phyloP scores from a whole-genome alignment of 495 filamentous ascomycete genomes.

The Aspergillus avenaceus region DNA sequence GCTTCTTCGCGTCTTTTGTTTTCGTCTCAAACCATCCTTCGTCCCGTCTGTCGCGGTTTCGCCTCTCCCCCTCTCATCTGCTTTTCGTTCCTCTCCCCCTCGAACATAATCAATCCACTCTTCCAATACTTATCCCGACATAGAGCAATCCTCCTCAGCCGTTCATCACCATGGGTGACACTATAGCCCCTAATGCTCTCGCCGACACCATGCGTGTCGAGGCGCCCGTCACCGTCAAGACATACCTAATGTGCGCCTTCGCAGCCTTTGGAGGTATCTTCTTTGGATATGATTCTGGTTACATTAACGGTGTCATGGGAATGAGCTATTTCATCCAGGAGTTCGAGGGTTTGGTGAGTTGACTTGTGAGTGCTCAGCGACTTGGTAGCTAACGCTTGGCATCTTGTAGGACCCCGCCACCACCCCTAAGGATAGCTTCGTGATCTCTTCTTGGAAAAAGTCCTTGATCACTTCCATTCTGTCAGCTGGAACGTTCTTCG shows the following conservation, averaged over 20 bases:
- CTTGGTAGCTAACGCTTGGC: background rate
- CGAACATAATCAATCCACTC: too few species aligned
- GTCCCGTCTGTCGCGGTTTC: background rate
- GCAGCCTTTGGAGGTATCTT: conserved; percentile 58
- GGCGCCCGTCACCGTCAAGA: conserved; percentile 60
- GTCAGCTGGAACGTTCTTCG: conserved; percentile 73
- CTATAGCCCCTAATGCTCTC: background rate
- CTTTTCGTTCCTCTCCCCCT: background rate
- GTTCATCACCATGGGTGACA: conserved; percentile 16
- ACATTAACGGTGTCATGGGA: conserved; percentile 50
- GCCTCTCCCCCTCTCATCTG: background rate
- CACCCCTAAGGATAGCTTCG: conserved; percentile 28
- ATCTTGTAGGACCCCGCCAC: conserved; percentile 18
- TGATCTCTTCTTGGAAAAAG: conserved; percentile 44
- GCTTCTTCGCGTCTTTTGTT: background rate
- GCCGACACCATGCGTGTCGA: conserved; percentile 39
- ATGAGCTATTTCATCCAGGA: conserved; percentile 49
- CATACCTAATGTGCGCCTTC: conserved; percentile 59
- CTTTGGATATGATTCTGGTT: conserved; percentile 53
- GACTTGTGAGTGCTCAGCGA: background rate
- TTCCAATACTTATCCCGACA: too few species aligned
- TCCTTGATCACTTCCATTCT: conserved; percentile 71
- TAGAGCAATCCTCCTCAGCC: background rate
- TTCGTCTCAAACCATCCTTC: conserved; percentile 2
- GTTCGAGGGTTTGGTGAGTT: conserved; percentile 35